Percentiles rank a stretch among this genome's conserved stretches.
These are phyloP conservation scores for Scenedesmus sp. DNA, from an alignment of 163 green algal genomes.

Conservation along the genomic window DNA sequence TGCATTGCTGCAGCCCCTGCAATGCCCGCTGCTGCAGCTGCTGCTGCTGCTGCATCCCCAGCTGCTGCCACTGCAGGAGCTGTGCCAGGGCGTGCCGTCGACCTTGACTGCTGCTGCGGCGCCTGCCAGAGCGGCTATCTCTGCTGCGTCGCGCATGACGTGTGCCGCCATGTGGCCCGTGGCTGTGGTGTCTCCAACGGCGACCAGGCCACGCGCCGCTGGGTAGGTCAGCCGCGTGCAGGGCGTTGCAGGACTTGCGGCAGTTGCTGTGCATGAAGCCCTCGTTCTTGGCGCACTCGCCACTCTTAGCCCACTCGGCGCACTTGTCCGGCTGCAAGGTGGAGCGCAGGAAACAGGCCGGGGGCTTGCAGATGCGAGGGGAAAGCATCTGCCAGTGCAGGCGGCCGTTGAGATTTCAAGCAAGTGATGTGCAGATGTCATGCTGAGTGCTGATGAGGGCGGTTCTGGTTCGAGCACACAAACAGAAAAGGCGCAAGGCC, in stretches of 20 bases:
- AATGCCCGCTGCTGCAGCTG: conserved; percentile 13
- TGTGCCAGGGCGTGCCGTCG: background rate
- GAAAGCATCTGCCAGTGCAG: background rate
- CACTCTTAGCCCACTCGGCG: conserved; percentile 58
- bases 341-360: background rate
- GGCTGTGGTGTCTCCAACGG: conserved; percentile 48
- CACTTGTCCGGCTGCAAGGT: conserved; percentile 54
- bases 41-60: conserved; percentile 38
- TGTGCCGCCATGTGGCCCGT: conserved; percentile 1
- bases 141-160: background rate
- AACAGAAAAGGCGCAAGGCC: no score
- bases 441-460: no score
- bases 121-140: background rate
- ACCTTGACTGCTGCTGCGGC: background rate
- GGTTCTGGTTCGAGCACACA: no score
- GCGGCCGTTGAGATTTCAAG: no score
- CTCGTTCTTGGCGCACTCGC: conserved; percentile 75
- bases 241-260: conserved; percentile 43
- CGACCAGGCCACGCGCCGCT: background rate
- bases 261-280: conserved; percentile 71
- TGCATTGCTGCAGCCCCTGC: background rate
- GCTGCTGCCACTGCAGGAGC: conserved; percentile 31
- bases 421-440: no score
- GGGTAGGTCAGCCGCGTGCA: conserved; percentile 41
- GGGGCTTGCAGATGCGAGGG: background rate